Evolutionary conservation across 805 yeast genomes (phyloP).

Genomic region (Ogataea nakhonphanomensis): DNA sequence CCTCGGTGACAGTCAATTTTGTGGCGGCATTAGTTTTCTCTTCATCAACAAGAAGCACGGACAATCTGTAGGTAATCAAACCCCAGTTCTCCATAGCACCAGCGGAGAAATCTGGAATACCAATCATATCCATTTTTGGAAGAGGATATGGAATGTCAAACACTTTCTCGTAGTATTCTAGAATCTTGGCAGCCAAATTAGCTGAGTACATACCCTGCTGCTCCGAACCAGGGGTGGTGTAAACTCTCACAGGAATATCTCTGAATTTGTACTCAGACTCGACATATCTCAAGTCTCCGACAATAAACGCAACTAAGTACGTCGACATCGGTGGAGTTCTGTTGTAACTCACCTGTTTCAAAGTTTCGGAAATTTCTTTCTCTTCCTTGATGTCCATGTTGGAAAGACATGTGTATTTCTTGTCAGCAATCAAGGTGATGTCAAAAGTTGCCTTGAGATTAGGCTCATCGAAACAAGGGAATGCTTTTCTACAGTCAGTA

Average conservation of each 20-base stretch:
- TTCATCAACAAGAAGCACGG: conserved; percentile 49
- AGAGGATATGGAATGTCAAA: conserved; percentile 65
- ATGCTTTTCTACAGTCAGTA: conserved; percentile 57
- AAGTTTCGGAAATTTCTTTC: conserved; percentile 13
- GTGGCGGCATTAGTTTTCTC: conserved; percentile 46
- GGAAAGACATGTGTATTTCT: conserved; percentile 41
- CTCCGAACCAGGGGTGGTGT: conserved; percentile 49
- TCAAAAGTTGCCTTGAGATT: conserved; percentile 53
- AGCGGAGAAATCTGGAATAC: conserved; percentile 74
- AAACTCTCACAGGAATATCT: conserved; percentile 50
- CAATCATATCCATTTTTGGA: conserved; percentile 79
- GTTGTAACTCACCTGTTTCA: conserved; percentile 38
- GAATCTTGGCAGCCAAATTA: conserved; percentile 48
- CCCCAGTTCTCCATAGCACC: conserved; percentile 97
- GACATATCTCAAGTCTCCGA: conserved; percentile 54
- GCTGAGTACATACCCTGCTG: conserved; percentile 46
- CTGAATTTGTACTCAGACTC: conserved; percentile 45
- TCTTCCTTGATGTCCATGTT: conserved; percentile 44
- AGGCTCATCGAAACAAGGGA: conserved; percentile 60
- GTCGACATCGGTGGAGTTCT: conserved; percentile 54
- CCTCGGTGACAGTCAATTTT: conserved; percentile 75
- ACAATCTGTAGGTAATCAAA: conserved; percentile 64
- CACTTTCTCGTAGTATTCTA: conserved; percentile 48
- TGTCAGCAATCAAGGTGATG: conserved; percentile 38
- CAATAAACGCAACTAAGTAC: conserved; percentile 55